Base-by-base conservation (phyloP, 768 basidiomycete species). In the Nidularia pulvinata region DNA sequence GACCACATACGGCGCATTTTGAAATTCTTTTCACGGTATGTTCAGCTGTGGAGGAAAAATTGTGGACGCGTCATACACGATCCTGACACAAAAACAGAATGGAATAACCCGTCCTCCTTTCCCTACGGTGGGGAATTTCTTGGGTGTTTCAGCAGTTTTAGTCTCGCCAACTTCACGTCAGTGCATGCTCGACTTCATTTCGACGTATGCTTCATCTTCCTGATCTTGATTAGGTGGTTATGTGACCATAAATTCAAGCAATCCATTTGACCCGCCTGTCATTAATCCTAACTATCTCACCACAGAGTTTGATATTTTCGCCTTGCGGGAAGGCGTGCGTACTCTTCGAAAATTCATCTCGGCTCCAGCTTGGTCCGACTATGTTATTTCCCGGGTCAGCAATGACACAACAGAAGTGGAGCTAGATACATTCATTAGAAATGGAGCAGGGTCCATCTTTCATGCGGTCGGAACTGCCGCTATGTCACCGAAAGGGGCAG, bases 1-100 rank as follows among this genome's bases (percentile, higher is more conserved):
- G 44, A 1, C 33, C 32, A 11, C 49, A 53, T 30, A 44, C 45
- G 32, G 47, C 54, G 2, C 59, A 60, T 22, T 37, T 52, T 69
- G 75, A 37, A 69, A 62, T 44, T 58, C 66, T 55, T 58, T 71
- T 36, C 78, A 76, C 64, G 64, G 64, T 50, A n/a, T 33, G 50
- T 51, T 30, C 25, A 30, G 25, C 25, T 30, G 13, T n/a, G 10
- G 9, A 43, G 4, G 25, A 13, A 19, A 11, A 3, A 3, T 47
- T 19, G n/a, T 11, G 25, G 13, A 47, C 2, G 6, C 46, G 11
- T 13, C 46, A 14, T 3, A 47, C 25, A 30, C 25, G 25, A 19
- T 47, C 46, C 13, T 11, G 22, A 19, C 13, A 11, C 25, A 25
- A 14, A 14, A 14, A 14, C 4, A 32, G 46, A 47, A 19, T 25